A percentile compares a stretch with the other conserved stretches of the same genome.
Evolutionary conservation across 345 rosid species (phyloP).

Genomic region (Citrus cavaleriei): DNA sequence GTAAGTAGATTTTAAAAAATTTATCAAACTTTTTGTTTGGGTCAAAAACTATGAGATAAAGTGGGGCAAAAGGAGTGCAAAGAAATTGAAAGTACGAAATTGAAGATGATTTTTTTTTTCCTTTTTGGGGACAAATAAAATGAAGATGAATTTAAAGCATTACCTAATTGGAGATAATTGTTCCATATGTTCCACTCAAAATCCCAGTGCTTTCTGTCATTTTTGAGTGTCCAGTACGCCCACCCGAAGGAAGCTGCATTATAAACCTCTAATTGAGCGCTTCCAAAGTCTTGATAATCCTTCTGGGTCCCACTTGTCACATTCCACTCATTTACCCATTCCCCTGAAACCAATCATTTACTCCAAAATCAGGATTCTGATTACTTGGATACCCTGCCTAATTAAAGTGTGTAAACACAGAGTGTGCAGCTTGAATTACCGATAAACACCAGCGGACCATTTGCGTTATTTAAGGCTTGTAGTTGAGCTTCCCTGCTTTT

Average conservation of each 20-base stretch:
- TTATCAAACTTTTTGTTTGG: too few species aligned
- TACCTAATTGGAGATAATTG: conserved; percentile 62
- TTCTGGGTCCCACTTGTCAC: conserved; percentile 44
- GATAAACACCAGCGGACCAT: conserved; percentile 58
- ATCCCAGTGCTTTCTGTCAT: conserved; percentile 75
- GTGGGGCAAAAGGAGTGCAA: neutral
- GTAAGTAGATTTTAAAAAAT: too few species aligned
- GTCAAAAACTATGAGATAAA: too few species aligned
- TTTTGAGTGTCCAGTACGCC: conserved; percentile 75
- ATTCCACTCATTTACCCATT: conserved; percentile 82
- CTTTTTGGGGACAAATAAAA: too few species aligned
- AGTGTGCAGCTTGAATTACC: conserved; percentile 29
- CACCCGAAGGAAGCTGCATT: conserved; percentile 71
- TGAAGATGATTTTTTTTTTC: neutral
- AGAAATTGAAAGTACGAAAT: neutral
- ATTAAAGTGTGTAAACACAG: too few species aligned
- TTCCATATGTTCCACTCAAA: conserved; percentile 67
- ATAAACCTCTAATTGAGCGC: conserved; percentile 60
- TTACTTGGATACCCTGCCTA: too few species aligned
- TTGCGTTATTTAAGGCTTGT: conserved; percentile 41
- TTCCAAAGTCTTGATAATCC: conserved; percentile 65
- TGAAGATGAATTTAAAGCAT: conserved; percentile 3
- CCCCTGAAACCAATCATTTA: conserved; percentile 39
- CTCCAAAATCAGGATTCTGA: neutral
- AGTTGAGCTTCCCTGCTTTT: conserved; percentile 54